Percentiles rank a stretch among this genome's conserved stretches.
These are phyloP conservation scores for Liriodendron chinense DNA, from an alignment of 164 flowering plant species.

Conservation along the genomic window DNA sequence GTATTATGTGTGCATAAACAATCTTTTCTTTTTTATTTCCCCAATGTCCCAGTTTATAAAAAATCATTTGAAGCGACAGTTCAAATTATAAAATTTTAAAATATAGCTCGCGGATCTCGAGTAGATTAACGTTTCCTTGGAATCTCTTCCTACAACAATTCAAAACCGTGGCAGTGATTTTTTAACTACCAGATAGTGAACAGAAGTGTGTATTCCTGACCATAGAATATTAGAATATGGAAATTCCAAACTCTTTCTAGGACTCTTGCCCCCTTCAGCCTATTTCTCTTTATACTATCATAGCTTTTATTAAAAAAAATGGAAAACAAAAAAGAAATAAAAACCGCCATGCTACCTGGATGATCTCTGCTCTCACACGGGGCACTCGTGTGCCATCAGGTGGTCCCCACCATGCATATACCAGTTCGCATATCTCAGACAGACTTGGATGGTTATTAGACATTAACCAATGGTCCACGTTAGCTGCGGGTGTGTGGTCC, in stretches of 20 bases:
- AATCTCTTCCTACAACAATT: not conserved
- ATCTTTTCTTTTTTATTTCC: not conserved
- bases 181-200: not conserved
- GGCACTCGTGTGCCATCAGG: not conserved
- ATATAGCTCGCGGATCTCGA: not conserved
- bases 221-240: not conserved
- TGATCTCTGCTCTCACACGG: not conserved
- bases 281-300: too few relatives aligned
- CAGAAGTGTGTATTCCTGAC: conserved; percentile 10
- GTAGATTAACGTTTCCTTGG: not conserved
- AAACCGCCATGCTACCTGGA: not conserved
- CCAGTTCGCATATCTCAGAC: too few relatives aligned
- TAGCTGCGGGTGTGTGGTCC: too few relatives aligned
- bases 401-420: too few relatives aligned
- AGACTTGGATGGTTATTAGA: too few relatives aligned
- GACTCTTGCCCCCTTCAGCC: not conserved
- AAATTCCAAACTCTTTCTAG: not conserved
- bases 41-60: not conserved
- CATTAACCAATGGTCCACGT: too few relatives aligned
- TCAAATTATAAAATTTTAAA: not conserved
- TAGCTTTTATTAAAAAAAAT: too few relatives aligned
- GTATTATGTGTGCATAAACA: too few relatives aligned
- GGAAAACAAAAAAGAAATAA: not conserved
- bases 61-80: not conserved
- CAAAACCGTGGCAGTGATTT: not conserved